Evolutionary conservation across 371 early-diverging fungal species (phyloP).

Genomic region (Mortierella sp.): DNA sequence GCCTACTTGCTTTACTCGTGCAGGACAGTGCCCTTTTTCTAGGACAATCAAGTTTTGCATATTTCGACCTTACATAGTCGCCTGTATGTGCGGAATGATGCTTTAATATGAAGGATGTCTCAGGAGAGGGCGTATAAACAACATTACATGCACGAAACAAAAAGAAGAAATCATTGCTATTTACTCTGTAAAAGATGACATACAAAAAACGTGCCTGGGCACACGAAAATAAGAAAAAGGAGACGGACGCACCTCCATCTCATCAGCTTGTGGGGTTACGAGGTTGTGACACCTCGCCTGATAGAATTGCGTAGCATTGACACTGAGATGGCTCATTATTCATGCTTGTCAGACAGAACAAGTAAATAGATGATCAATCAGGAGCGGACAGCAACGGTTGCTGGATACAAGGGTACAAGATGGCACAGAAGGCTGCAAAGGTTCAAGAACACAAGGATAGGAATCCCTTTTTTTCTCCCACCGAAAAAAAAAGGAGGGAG

Average conservation of each 20-base stretch:
- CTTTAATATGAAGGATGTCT: background rate
- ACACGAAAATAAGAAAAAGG: background rate
- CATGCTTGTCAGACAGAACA: background rate
- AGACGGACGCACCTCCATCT: background rate
- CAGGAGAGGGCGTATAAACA: background rate
- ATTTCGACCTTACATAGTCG: too few species aligned
- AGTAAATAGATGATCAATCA: background rate
- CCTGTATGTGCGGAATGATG: background rate
- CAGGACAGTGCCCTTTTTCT: too few species aligned
- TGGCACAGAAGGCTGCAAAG: background rate
- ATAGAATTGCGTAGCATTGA: background rate
- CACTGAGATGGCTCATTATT: background rate
- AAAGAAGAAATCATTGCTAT: too few species aligned
- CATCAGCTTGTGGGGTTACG: background rate
- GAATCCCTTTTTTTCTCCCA: background rate
- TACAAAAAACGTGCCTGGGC: too few species aligned
- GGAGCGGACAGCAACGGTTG: background rate
- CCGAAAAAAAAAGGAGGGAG: background rate
- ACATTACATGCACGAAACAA: too few species aligned
- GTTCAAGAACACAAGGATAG: background rate
- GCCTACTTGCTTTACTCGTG: too few species aligned
- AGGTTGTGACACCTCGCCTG: background rate
- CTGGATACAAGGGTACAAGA: constrained; percentile 2
- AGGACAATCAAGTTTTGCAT: too few species aligned
- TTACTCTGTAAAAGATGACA: too few species aligned